A percentile compares a stretch with the other conserved stretches of the same genome.
Conservation (phyloP, 2,329 filamentous ascomycete species). For the Teratosphaeria pseudoeucalypti region DNA sequence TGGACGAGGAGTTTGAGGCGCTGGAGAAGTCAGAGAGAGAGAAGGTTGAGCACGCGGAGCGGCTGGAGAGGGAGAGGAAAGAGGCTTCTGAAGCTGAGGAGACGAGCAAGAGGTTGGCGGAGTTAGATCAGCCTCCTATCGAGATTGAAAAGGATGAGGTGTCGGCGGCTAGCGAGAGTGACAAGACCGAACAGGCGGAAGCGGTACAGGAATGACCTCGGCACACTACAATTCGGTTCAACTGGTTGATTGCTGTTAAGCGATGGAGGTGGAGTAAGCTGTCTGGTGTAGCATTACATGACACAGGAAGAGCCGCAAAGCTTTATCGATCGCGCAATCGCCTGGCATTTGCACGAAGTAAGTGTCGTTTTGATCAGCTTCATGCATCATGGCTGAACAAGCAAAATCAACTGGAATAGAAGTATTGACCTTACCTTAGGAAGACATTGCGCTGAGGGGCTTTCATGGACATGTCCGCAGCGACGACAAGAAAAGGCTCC, state of each 20-base stretch:
- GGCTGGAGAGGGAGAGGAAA: slow-evolving; percentile 52
- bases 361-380: not conserved
- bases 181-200: not conserved
- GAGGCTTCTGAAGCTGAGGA: slow-evolving; percentile 41
- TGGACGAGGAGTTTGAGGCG: slow-evolving; percentile 77
- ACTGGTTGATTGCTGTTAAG: not conserved
- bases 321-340: not conserved
- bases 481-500: not conserved
- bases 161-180: not conserved
- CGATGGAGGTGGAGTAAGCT: not conserved
- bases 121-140: slow-evolving; percentile 11
- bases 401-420: not conserved
- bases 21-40: slow-evolving; percentile 46
- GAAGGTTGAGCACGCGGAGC: slow-evolving; percentile 58
- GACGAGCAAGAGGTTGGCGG: slow-evolving; percentile 26
- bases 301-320: not conserved
- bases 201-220: not conserved
- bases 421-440: not conserved
- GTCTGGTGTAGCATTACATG: not conserved
- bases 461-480: not conserved
- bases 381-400: not conserved
- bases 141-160: not conserved
- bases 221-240: not conserved
- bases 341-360: not conserved
- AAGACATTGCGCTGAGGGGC: not conserved